These are phyloP conservation scores for Candida maesae DNA, from an alignment of 805 yeast genomes.

Conservation along the genomic window DNA sequence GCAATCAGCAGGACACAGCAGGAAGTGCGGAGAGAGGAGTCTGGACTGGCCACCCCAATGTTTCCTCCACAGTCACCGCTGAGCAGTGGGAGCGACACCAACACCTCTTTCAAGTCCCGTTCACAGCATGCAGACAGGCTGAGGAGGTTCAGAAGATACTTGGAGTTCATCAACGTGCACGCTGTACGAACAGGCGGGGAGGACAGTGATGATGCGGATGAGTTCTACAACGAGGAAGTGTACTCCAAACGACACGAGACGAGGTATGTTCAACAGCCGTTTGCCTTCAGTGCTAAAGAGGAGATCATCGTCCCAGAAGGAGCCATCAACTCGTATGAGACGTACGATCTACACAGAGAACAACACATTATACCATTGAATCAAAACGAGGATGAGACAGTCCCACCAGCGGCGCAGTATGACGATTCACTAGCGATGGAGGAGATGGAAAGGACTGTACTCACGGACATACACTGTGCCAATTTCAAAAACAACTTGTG, in stretches of 20 bases:
- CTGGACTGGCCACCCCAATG: conserved; percentile 11
- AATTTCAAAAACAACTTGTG: conserved; percentile 20
- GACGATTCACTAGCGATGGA: conserved; percentile 16
- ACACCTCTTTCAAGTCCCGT: conserved; percentile 1
- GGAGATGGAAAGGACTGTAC: background rate
- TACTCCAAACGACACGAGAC: conserved; percentile 5
- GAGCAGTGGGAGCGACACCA: conserved; percentile 1
- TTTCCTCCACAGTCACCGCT: conserved; percentile 5
- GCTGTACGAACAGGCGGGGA: conserved; percentile 9
- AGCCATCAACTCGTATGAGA: conserved; percentile 9
- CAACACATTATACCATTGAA: conserved; percentile 3
- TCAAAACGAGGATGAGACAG: background rate
- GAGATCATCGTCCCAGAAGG: conserved; percentile 10
- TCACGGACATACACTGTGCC: conserved; percentile 1
- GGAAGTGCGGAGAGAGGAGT: conserved; percentile 3
- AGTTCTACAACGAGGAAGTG: conserved; percentile 14
- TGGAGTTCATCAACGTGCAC: conserved; percentile 12
- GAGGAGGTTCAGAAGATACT: conserved; percentile 13
- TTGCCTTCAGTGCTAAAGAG: conserved; percentile 7
- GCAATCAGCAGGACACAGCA: too few relatives aligned
- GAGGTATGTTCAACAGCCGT: conserved; percentile 8
- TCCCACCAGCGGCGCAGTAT: conserved; percentile 9
- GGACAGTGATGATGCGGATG: conserved; percentile 17
- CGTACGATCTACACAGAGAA: conserved; percentile 18
- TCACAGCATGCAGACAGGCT: conserved; percentile 15